Conservation (phyloP, 2,329 filamentous ascomycete genomes). For the Mycogone perniciosa region DNA sequence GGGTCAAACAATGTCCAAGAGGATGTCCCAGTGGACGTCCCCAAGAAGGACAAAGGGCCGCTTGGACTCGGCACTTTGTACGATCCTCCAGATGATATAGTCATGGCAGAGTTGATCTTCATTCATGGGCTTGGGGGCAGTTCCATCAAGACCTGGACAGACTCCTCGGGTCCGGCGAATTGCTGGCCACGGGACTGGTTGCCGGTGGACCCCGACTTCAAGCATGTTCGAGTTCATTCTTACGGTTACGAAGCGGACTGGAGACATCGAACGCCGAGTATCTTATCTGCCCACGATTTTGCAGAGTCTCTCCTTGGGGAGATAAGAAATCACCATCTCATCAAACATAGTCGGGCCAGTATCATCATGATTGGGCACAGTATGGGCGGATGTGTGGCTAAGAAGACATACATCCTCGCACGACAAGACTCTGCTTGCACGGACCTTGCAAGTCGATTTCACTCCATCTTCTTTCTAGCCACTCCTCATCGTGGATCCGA, state of each 20-base stretch:
- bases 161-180: background rate
- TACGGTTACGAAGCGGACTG: constrained; percentile 9
- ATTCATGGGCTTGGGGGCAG: constrained; percentile 4
- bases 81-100: background rate
- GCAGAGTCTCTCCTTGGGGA: constrained; percentile 2
- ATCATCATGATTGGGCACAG: constrained; percentile 9
- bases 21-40: background rate
- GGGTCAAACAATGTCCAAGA: background rate
- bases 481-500: constrained; percentile 9
- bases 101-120: constrained; percentile 5
- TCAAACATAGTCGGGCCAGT: background rate
- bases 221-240: constrained; percentile 7
- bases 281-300: constrained; percentile 5
- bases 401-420: constrained; percentile 7
- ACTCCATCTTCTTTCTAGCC: constrained; percentile 7
- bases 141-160: constrained; percentile 5
- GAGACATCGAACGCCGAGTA: background rate
- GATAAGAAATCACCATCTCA: background rate
- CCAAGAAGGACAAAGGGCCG: constrained; percentile 3
- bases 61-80: constrained; percentile 8
- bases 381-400: constrained; percentile 7
- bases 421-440: background rate
- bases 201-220: constrained; percentile 1
- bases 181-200: constrained; percentile 11
- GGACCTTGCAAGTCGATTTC: constrained; percentile 1